Evolutionary conservation across 192 early-diverging fungal species (phyloP).

Genomic region (Podila epicladia): DNA sequence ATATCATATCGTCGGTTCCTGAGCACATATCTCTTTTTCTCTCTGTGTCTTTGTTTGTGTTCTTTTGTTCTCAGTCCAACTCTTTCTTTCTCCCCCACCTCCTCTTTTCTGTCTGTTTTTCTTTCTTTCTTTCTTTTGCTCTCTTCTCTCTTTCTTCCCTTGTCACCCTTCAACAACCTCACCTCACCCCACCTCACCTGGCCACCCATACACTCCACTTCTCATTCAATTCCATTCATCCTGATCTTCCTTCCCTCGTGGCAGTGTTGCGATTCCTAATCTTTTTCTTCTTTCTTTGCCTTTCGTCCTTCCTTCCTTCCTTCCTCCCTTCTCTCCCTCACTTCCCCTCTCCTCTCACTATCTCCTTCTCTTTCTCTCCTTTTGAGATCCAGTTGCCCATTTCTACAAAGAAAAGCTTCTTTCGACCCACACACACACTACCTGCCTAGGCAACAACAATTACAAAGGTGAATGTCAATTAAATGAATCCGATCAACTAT

Average conservation of each 20-base stretch:
- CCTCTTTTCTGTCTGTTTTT: too few relatives aligned
- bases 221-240: background rate
- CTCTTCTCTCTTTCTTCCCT: background rate
- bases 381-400: too few relatives aligned
- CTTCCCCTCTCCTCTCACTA: background rate
- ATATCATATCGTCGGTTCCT: too few relatives aligned
- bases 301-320: background rate
- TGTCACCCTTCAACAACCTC: background rate
- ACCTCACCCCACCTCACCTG: background rate
- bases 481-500: too few relatives aligned
- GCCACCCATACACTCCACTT: background rate
- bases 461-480: too few relatives aligned
- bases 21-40: too few relatives aligned
- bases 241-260: background rate
- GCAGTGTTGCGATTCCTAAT: constrained; percentile 2
- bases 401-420: too few relatives aligned
- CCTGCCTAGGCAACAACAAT: too few relatives aligned
- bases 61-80: too few relatives aligned
- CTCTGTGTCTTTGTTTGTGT: background rate
- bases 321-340: background rate
- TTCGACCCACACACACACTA: too few relatives aligned
- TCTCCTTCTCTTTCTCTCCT: background rate
- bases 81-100: too few relatives aligned
- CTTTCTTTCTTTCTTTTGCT: background rate
- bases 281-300: too few relatives aligned